Percentiles rank a stretch among this genome's conserved stretches.
These are phyloP conservation scores for Verticillium zaregamsianum DNA, from an alignment of 2,329 filamentous ascomycete genomes.

Conservation along the genomic window DNA sequence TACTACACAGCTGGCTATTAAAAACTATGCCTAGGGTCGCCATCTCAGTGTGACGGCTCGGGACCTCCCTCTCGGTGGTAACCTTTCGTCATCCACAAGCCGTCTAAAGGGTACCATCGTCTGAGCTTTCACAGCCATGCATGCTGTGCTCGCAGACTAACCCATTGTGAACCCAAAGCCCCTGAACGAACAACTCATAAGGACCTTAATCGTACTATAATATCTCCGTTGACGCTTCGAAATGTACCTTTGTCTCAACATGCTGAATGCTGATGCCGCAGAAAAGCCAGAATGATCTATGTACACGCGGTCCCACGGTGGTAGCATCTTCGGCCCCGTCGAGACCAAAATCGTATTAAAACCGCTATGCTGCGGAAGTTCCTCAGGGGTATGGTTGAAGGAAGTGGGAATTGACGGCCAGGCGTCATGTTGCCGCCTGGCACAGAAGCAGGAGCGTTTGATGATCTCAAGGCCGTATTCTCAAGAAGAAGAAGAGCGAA, in stretches of 20 bases:
- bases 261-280: conserved; percentile 44
- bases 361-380: conserved; percentile 2
- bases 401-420: background rate
- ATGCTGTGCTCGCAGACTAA: no score
- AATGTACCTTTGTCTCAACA: conserved; percentile 34
- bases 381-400: background rate
- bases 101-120: no score
- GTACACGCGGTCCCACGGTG: conserved; percentile 31
- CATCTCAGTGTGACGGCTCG: no score
- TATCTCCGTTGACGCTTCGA: background rate
- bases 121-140: no score
- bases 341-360: conserved; percentile 6
- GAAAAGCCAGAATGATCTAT: conserved; percentile 41
- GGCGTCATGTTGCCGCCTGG: background rate
- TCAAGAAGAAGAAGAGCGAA: conserved; percentile 11
- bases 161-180: no score
- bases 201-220: background rate
- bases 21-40: no score
- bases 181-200: no score
- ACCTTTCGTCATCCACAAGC: no score
- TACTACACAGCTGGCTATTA: no score
- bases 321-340: background rate
- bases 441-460: background rate
- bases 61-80: no score
- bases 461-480: background rate